Percentiles rank a stretch among this genome's conserved stretches.
These are phyloP conservation scores for Parmales sp. DNA, from an alignment of 108 stramenopile species.

Conservation along the genomic window DNA sequence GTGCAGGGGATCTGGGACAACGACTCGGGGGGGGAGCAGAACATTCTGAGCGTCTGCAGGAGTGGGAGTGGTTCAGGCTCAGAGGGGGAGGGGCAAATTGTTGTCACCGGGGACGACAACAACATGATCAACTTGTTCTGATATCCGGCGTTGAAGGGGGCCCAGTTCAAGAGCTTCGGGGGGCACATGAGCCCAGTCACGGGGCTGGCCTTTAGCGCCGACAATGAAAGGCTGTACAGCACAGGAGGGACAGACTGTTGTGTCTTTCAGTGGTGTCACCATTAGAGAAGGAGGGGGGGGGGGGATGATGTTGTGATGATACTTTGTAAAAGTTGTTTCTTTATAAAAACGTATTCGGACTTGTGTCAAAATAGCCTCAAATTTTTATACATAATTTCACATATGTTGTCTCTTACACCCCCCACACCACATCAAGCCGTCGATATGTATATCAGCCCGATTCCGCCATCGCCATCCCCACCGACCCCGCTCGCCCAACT, in stretches of 20 bases:
- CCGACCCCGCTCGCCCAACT: neutral
- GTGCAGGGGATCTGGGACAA: slow-evolving; percentile 26
- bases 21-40: slow-evolving; percentile 10
- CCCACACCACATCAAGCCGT: too few species aligned
- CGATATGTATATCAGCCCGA: neutral
- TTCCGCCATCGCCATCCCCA: neutral
- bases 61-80: too few species aligned
- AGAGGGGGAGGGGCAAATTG: neutral
- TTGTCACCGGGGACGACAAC: slow-evolving; percentile 25
- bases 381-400: too few species aligned
- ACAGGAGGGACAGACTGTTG: neutral
- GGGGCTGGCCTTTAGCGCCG: slow-evolving; percentile 7
- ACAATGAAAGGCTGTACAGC: neutral
- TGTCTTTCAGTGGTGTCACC: neutral
- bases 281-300: neutral
- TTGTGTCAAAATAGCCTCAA: too few species aligned
- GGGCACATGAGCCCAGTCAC: slow-evolving; percentile 23
- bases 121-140: slow-evolving; percentile 20
- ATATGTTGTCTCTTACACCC: too few species aligned
- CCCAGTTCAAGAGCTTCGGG: neutral
- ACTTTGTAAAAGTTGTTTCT: too few species aligned
- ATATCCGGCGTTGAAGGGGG: slow-evolving; percentile 8
- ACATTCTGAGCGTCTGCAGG: slow-evolving; percentile 6
- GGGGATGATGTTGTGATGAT: too few species aligned
- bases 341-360: too few species aligned